Percentiles rank a stretch among this genome's conserved stretches.
Evolutionary conservation across 176 grass and related monocot genomes (phyloP).

Genomic region (Dactylis glomerata): DNA sequence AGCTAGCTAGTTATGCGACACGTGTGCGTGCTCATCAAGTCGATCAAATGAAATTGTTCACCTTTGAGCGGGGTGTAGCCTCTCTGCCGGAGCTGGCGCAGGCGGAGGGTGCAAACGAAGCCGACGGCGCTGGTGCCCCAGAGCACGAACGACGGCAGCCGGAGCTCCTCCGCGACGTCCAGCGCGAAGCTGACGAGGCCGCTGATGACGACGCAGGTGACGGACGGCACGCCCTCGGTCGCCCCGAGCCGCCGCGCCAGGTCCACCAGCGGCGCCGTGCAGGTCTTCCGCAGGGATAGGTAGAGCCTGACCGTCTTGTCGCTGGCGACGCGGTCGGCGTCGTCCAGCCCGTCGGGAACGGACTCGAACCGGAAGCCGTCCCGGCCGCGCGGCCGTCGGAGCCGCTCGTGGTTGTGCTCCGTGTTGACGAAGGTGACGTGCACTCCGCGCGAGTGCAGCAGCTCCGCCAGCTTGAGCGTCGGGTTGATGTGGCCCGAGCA

Average conservation of each 20-base stretch:
- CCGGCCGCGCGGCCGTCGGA: not conserved
- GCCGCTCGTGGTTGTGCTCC: slow-evolving; percentile 47
- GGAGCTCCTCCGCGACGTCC: slow-evolving; percentile 24
- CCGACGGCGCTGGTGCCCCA: slow-evolving; percentile 49
- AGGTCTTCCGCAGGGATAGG: slow-evolving; percentile 24
- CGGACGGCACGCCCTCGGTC: not conserved
- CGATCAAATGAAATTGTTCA: not conserved
- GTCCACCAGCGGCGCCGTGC: slow-evolving; percentile 23
- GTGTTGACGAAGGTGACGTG: slow-evolving; percentile 62
- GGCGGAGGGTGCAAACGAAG: slow-evolving; percentile 30
- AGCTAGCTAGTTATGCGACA: not conserved
- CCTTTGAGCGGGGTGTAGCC: slow-evolving; percentile 55
- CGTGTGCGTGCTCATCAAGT: slow-evolving; percentile 10
- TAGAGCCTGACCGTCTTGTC: slow-evolving; percentile 36
- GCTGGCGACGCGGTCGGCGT: slow-evolving; percentile 10
- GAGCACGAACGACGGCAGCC: slow-evolving; percentile 41
- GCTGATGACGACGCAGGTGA: slow-evolving; percentile 44
- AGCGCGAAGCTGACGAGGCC: slow-evolving; percentile 48
- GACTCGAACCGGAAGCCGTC: slow-evolving; percentile 42
- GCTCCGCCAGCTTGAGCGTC: slow-evolving; percentile 50
- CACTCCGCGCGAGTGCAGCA: slow-evolving; percentile 52
- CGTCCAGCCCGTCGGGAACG: slow-evolving; percentile 33
- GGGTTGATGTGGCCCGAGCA: slow-evolving; percentile 73
- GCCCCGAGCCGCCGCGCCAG: slow-evolving; percentile 16
- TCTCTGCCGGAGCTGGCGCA: slow-evolving; percentile 8